Conservation (phyloP, 805 yeast species). For the Starmerella apicola region DNA sequence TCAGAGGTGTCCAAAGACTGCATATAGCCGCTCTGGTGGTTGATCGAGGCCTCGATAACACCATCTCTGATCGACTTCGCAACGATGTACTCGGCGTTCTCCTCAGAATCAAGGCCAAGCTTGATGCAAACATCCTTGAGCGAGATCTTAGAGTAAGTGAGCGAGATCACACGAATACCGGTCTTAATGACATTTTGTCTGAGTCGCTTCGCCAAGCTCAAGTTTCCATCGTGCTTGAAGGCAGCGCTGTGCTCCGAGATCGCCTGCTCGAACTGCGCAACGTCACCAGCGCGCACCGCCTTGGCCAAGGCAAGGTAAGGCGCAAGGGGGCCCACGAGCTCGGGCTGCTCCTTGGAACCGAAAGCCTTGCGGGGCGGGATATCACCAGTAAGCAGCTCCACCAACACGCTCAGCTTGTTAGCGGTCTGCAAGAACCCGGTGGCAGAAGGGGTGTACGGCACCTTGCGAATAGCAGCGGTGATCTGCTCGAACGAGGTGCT, state of each 20-base stretch:
- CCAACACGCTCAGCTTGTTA: conserved; percentile 72
- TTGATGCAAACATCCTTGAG: conserved; percentile 88
- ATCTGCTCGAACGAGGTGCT: conserved; percentile 80
- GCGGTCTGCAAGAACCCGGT: conserved; percentile 83
- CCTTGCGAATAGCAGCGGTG: conserved; percentile 90
- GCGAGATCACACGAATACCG: conserved; percentile 84
- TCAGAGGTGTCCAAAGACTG: conserved; percentile 79
- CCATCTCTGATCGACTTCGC: conserved; percentile 96
- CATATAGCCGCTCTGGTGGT: conserved; percentile 84
- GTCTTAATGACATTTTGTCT: conserved; percentile 97
- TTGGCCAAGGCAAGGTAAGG: conserved; percentile 82
- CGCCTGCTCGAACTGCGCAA: conserved; percentile 63
- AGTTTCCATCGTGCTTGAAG: conserved; percentile 66
- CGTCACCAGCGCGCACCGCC: conserved; percentile 87
- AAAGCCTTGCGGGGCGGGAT: conserved; percentile 81
- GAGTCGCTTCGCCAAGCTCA: conserved; percentile 71
- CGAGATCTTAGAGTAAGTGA: conserved; percentile 82
- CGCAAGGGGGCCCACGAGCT: conserved; percentile 45
- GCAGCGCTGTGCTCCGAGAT: conserved; percentile 47
- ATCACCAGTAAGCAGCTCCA: conserved; percentile 92
- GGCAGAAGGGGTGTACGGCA: conserved; percentile 80
- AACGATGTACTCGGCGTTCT: conserved; percentile 91
- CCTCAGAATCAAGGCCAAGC: conserved; percentile 83
- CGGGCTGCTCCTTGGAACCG: conserved; percentile 37
- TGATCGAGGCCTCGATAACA: conserved; percentile 86